A percentile compares a stretch with the other conserved stretches of the same genome.
Conservation (phyloP, 1,139 yeast genomes). For the Cylindricascospora bacillispora region DNA sequence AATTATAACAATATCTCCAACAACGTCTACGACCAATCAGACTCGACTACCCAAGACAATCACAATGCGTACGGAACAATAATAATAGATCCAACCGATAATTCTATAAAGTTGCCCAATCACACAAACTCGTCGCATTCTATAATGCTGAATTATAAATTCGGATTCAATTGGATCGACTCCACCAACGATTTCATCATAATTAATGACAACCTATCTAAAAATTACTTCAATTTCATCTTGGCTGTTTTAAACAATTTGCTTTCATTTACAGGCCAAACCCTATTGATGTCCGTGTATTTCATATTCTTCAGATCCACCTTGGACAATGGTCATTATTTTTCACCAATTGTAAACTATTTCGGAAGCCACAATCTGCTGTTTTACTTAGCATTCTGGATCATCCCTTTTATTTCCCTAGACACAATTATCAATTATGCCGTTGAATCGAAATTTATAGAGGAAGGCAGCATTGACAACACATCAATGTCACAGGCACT, state of each 20-base stretch:
- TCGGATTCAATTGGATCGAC: conserved; percentile 1
- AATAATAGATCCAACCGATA: conserved; percentile 4
- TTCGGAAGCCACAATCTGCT: conserved; percentile 19
- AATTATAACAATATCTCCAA: conserved; percentile 20
- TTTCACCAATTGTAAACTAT: conserved; percentile 20
- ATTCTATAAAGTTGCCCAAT: conserved; percentile 4
- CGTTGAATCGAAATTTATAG: too few species aligned
- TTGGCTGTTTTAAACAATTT: conserved; percentile 14
- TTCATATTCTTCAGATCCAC: conserved; percentile 25
- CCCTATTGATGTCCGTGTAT: conserved; percentile 22
- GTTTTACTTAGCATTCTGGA: conserved; percentile 12
- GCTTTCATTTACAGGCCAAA: conserved; percentile 17
- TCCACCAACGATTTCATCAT: background rate
- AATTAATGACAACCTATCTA: conserved; percentile 1
- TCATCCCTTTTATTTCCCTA: conserved; percentile 16
- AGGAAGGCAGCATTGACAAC: too few species aligned
- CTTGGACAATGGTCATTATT: conserved; percentile 15
- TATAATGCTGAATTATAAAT: too few species aligned
- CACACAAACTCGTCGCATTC: too few species aligned
- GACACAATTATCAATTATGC: too few species aligned
- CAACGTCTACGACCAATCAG: conserved; percentile 14
- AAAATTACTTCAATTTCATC: conserved; percentile 4
- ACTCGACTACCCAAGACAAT: background rate
- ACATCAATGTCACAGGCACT: too few species aligned
- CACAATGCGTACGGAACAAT: conserved; percentile 3